phyloP scores from a whole-genome alignment of 2,329 filamentous ascomycete species.

The Calonectria pteridis region DNA sequence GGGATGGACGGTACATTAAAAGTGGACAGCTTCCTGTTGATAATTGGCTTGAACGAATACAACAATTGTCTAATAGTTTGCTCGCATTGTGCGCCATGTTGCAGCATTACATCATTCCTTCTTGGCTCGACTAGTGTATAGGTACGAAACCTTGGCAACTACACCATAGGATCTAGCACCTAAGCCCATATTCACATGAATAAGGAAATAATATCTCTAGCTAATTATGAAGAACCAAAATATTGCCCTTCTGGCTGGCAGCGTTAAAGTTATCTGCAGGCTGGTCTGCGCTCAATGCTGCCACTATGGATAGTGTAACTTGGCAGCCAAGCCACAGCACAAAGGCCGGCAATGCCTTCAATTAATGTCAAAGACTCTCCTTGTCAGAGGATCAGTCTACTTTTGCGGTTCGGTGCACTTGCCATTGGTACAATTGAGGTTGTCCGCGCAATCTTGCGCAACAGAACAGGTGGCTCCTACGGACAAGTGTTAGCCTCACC shows the following conservation, averaged over 20 bases:
- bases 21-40: background rate
- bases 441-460: constrained; percentile 9
- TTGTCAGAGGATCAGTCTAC: background rate
- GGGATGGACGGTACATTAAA: background rate
- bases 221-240: background rate
- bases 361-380: background rate
- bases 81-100: background rate
- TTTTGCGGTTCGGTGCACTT: constrained; percentile 1
- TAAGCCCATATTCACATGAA: background rate
- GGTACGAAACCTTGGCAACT: background rate
- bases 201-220: background rate
- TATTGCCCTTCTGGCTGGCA: background rate
- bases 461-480: constrained; percentile 8
- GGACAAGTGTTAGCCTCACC: background rate
- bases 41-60: background rate
- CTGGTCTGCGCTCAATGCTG: background rate
- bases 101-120: background rate
- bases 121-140: background rate
- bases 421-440: constrained; percentile 10
- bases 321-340: background rate
- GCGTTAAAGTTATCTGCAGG: background rate
- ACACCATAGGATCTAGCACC: background rate
- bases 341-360: background rate
- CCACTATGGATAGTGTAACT: background rate
- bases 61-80: background rate